Base-by-base conservation (phyloP, 1,139 yeast genomes). In the Wickerhamiella infanticola region DNA sequence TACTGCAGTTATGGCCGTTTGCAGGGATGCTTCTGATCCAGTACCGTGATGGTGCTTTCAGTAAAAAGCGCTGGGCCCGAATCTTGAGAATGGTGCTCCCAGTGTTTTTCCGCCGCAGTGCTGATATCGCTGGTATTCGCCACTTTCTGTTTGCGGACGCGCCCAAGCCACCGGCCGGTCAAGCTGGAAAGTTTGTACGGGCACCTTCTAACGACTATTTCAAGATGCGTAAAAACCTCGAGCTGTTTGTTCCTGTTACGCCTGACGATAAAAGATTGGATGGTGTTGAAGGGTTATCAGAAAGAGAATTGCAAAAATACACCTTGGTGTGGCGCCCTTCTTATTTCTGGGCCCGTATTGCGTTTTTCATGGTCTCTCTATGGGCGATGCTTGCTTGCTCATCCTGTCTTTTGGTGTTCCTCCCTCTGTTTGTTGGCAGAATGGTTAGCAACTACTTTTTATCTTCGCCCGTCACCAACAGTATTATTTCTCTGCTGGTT, bases 261-360 rank as follows among this genome's bases (percentile, higher is more conserved):
- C 81, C 77, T 53, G 81, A 80, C 55, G 95, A 88, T 60, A 70
- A 72, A 47, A 68, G 83, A 24, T 62, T 79, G 26, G 71, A 71
- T 4, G 53, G 64, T 3, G 67, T 68, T 42, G 62, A 63, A 11
- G 66, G 65, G 29, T 68, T 66, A 18, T 64, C 60, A 2, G 58
- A 58, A 1, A 60, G 60, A 35, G 65, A 59, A 40, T 75, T 77
- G 41, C 75, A 77, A 49, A 69, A 75, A 1, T 84, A 88, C 59
- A 69, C 75, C 1, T 74, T 88, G 33, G 96, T 88, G 1, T 90
- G 88, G 63, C 70, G 86, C 45, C 98, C 98, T 3, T 95, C 95
- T 2, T 56, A 71, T 48, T 84, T 90, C 61, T 71, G 76, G 45
- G 42, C 60, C 11, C 70, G 95, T 45, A 70, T 86, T 42, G 67